Evolutionary conservation across 371 early-diverging fungal species (phyloP).

Genomic region (Zancudomyces culisetae): DNA sequence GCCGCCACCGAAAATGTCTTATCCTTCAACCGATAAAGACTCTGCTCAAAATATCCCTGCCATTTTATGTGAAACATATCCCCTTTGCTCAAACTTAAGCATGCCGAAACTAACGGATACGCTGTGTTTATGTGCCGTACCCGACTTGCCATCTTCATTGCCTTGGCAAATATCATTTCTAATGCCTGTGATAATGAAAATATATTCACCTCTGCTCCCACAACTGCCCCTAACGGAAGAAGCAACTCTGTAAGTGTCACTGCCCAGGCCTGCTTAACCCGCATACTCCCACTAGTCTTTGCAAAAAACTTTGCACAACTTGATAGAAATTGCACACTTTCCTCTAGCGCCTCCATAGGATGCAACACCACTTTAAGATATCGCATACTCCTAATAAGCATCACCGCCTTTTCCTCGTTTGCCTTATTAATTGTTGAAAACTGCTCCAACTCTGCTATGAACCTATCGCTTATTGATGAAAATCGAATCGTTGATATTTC

Average conservation of each 20-base stretch:
- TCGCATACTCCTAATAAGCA: constrained; percentile 75
- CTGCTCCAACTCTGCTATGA: constrained; percentile 69
- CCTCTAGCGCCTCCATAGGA: constrained; percentile 80
- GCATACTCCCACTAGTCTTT: constrained; percentile 51
- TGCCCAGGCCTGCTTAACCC: constrained; percentile 81
- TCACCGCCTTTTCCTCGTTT: constrained; percentile 54
- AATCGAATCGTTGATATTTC: constrained; percentile 72
- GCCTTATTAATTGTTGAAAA: constrained; percentile 15
- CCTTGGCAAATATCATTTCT: constrained; percentile 76
- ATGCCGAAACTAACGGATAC: constrained; percentile 65
- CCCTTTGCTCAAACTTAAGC: constrained; percentile 70
- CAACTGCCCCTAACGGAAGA: constrained; percentile 77
- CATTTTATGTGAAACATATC: constrained; percentile 75
- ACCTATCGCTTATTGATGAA: constrained; percentile 81
- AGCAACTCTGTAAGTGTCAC: constrained; percentile 73
- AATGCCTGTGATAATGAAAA: constrained; percentile 82
- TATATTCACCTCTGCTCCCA: constrained; percentile 84
- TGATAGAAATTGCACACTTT: constrained; percentile 78
- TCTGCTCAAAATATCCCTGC: constrained; percentile 48
- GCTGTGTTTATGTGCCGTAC: constrained; percentile 58
- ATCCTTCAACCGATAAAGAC: constrained; percentile 65
- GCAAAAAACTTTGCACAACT: constrained; percentile 68
- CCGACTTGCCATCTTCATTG: constrained; percentile 71
- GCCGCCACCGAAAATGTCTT: constrained; percentile 47
- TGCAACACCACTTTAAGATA: constrained; percentile 80